phyloP scores from a whole-genome alignment of 2,329 filamentous ascomycete genomes.

The Penicillium decumbens region DNA sequence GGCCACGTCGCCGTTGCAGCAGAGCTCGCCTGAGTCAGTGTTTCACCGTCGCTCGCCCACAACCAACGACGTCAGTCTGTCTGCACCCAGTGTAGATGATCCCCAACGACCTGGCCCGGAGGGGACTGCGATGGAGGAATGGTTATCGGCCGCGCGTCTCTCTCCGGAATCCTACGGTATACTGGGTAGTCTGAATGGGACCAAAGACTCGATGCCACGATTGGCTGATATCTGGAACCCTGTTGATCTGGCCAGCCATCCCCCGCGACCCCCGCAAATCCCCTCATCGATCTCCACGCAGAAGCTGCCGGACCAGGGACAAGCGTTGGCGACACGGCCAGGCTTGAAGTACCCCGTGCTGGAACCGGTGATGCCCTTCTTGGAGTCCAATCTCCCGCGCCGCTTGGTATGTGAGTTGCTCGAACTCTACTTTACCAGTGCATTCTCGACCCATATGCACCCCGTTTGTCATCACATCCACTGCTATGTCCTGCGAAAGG shows the following conservation, averaged over 20 bases:
- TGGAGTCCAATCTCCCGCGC: conserved; percentile 71
- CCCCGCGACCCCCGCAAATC: conserved; percentile 21
- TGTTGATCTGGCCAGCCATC: conserved; percentile 24
- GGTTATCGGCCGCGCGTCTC: conserved; percentile 31
- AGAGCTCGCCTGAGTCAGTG: conserved; percentile 24
- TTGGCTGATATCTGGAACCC: conserved; percentile 33
- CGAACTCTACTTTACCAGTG: conserved; percentile 86
- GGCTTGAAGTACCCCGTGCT: conserved; percentile 75
- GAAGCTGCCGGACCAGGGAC: conserved; percentile 53
- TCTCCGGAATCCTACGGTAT: conserved; percentile 33
- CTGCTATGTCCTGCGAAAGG: conserved; percentile 81
- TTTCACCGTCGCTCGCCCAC: conserved; percentile 27
- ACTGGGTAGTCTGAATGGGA: conserved; percentile 23
- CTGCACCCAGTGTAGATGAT: conserved; percentile 29
- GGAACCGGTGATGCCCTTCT: conserved; percentile 73
- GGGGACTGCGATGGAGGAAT: conserved; percentile 32
- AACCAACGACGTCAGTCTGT: conserved; percentile 28
- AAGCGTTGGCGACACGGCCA: conserved; percentile 38
- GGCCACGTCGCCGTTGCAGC: conserved; percentile 16
- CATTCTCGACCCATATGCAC: conserved; percentile 80
- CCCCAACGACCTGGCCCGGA: conserved; percentile 18
- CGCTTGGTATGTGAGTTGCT: conserved; percentile 80
- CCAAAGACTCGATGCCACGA: conserved; percentile 27
- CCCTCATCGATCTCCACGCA: conserved; percentile 49
- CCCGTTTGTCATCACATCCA: conserved; percentile 87